A percentile compares a stretch with the other conserved stretches of the same genome.
Evolutionary conservation across 495 filamentous ascomycete genomes (phyloP).

Genomic region (Penicillium longicatenatum): DNA sequence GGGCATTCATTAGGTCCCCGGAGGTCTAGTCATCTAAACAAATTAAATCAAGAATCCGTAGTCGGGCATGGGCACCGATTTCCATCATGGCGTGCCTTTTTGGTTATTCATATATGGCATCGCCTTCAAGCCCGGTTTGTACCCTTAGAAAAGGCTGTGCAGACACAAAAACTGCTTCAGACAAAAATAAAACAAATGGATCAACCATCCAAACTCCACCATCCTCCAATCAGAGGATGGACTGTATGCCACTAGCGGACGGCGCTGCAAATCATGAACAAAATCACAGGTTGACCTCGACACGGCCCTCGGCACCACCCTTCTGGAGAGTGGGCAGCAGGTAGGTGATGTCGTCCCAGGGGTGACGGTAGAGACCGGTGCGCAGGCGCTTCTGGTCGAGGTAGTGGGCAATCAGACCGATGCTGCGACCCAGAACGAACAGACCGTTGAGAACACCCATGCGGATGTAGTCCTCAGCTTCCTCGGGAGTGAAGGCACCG

Average conservation of each 20-base stretch:
- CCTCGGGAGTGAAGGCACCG: slow-evolving; percentile 77
- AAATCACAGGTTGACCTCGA: slow-evolving; percentile 79
- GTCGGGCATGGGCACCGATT: slow-evolving; percentile 28
- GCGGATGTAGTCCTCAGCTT: slow-evolving; percentile 59
- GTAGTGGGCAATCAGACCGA: slow-evolving; percentile 99
- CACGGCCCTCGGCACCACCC: slow-evolving; percentile 80
- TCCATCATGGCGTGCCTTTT: slow-evolving; percentile 11
- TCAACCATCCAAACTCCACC: slow-evolving; percentile 51
- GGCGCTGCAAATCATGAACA: slow-evolving; percentile 36
- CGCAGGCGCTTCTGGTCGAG: slow-evolving; percentile 98
- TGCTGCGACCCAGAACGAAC: slow-evolving; percentile 93
- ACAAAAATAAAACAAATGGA: slow-evolving; percentile 29
- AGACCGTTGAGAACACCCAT: slow-evolving; percentile 99
- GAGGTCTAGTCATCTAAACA: slow-evolving; percentile 39
- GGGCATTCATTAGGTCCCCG: slow-evolving; percentile 35
- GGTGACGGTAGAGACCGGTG: slow-evolving; percentile 97
- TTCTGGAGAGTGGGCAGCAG: slow-evolving; percentile 80
- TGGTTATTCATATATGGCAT: neutral
- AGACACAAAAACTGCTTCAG: slow-evolving; percentile 31
- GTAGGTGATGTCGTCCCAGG: slow-evolving; percentile 98
- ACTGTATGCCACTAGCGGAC: slow-evolving; percentile 40
- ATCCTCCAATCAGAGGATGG: slow-evolving; percentile 33
- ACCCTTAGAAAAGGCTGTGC: slow-evolving; percentile 6
- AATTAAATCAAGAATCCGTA: slow-evolving; percentile 33
- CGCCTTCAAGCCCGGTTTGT: neutral